phyloP scores from a whole-genome alignment of 208 protist species.

The Leishmania arabica region DNA sequence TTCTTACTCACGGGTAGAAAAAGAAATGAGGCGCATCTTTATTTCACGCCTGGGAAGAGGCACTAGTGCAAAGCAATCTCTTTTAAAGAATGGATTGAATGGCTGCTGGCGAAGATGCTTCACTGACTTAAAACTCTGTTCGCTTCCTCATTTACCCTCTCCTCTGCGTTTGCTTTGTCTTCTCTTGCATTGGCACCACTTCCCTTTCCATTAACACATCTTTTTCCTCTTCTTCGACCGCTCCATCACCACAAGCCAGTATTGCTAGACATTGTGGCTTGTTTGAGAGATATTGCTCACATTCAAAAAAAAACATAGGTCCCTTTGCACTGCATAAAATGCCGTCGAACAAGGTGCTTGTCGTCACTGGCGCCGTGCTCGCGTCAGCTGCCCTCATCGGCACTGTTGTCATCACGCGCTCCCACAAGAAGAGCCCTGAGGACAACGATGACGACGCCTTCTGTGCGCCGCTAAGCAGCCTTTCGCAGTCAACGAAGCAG shows the following conservation, averaged over 20 bases:
- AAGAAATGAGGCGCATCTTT: neutral
- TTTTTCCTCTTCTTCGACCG: neutral
- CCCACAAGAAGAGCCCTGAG: slow-evolving; percentile 17
- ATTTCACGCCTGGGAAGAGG: neutral
- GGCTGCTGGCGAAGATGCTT: neutral
- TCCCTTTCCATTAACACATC: neutral
- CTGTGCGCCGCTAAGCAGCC: slow-evolving; percentile 11
- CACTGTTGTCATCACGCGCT: slow-evolving; percentile 13
- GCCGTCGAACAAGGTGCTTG: slow-evolving; percentile 28
- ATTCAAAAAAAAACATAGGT: neutral
- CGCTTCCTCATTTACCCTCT: neutral
- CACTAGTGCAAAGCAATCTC: neutral
- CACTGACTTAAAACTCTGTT: neutral
- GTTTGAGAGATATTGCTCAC: neutral
- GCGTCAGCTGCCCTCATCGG: slow-evolving; percentile 29
- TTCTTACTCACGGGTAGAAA: neutral
- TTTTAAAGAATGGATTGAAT: neutral
- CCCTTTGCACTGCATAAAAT: slow-evolving; percentile 3
- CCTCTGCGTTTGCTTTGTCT: neutral
- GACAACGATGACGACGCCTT: slow-evolving; percentile 34
- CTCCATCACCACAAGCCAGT: neutral
- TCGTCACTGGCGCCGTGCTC: slow-evolving; percentile 18
- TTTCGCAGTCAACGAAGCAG: slow-evolving; percentile 20
- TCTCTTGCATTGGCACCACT: neutral
- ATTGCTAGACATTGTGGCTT: neutral